Percentiles rank a stretch among this genome's conserved stretches.
Conservation (phyloP, 1,284 basidiomycete genomes). For the Apiotrichum siamense region DNA sequence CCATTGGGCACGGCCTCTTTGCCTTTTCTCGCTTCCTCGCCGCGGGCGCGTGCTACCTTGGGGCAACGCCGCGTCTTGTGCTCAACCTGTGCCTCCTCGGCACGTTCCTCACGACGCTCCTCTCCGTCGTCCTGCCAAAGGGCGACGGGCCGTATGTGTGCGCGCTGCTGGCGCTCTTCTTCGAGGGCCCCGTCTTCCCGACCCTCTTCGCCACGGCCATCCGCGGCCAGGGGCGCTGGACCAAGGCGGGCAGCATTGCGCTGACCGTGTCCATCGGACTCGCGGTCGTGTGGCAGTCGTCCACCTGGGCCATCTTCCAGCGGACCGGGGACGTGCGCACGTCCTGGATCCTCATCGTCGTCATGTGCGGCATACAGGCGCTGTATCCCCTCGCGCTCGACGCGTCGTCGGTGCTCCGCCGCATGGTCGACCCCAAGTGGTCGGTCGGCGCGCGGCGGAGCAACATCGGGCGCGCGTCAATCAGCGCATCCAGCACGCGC, state of each 20-base stretch:
- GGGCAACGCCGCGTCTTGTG: slow-evolving; percentile 36
- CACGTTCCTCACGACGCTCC: slow-evolving; percentile 29
- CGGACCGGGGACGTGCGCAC: slow-evolving; percentile 11
- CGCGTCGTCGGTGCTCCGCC: slow-evolving; percentile 13
- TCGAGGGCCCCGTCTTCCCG: slow-evolving; percentile 44
- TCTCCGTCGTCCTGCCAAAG: slow-evolving; percentile 26
- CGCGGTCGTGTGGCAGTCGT: slow-evolving; percentile 28
- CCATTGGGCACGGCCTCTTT: slow-evolving; percentile 33
- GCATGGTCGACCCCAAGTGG: slow-evolving; percentile 35
- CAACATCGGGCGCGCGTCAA: neutral
- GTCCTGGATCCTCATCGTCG: slow-evolving; percentile 18
- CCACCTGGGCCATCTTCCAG: slow-evolving; percentile 24
- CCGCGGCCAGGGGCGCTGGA: slow-evolving; percentile 36
- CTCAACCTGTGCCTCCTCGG: slow-evolving; percentile 31
- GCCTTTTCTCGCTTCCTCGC: slow-evolving; percentile 37
- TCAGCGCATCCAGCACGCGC: neutral
- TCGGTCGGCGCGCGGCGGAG: neutral
- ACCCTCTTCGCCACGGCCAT: slow-evolving; percentile 40
- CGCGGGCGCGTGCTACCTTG: slow-evolving; percentile 28
- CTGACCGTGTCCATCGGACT: slow-evolving; percentile 31
- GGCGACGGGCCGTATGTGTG: slow-evolving; percentile 23
- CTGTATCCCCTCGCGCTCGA: slow-evolving; percentile 24
- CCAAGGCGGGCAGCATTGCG: slow-evolving; percentile 32
- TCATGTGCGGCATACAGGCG: slow-evolving; percentile 19
- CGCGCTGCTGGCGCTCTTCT: slow-evolving; percentile 37